A percentile compares a stretch with the other conserved stretches of the same genome.
These are phyloP conservation scores for Aspergillus luchuensis DNA, from an alignment of 2,329 filamentous ascomycete genomes.

Conservation along the genomic window DNA sequence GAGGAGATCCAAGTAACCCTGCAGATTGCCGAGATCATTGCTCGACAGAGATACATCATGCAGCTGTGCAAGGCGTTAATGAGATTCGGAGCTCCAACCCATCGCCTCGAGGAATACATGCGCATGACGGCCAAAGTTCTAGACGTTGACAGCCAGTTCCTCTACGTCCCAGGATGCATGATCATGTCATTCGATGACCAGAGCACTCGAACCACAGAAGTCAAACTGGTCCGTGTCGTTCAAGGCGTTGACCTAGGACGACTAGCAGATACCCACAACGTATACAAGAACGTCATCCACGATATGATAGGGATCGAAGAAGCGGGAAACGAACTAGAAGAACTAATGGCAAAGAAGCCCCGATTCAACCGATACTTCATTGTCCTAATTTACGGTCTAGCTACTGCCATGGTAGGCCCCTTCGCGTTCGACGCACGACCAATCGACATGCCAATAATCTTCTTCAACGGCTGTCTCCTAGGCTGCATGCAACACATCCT, in stretches of 20 bases:
- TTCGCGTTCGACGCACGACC: constrained; percentile 76
- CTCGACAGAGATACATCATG: constrained; percentile 78
- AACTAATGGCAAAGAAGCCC: constrained; percentile 59
- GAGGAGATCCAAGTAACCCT: constrained; percentile 61
- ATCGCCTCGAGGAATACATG: constrained; percentile 86
- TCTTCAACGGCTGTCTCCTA: constrained; percentile 71
- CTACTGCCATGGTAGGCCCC: constrained; percentile 73
- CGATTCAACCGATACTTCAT: constrained; percentile 57
- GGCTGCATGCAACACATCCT: constrained; percentile 73
- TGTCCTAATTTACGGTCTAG: constrained; percentile 72
- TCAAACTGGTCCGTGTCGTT: constrained; percentile 46
- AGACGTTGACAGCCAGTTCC: constrained; percentile 82
- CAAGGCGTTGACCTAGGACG: constrained; percentile 48
- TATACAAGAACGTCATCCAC: constrained; percentile 53
- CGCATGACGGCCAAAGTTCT: constrained; percentile 81
- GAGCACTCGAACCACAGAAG: constrained; percentile 50
- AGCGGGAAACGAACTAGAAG: constrained; percentile 46
- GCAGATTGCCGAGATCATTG: constrained; percentile 68
- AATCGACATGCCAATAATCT: constrained; percentile 76
- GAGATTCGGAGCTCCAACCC: constrained; percentile 86
- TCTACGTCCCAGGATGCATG: constrained; percentile 64
- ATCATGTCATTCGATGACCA: constrained; percentile 69
- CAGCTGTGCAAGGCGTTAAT: constrained; percentile 84
- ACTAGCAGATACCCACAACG: constrained; percentile 47
- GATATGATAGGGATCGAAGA: constrained; percentile 50